Evolutionary conservation across 2,329 filamentous ascomycete genomes (phyloP).

Genomic region (Diaporthe vaccinii): DNA sequence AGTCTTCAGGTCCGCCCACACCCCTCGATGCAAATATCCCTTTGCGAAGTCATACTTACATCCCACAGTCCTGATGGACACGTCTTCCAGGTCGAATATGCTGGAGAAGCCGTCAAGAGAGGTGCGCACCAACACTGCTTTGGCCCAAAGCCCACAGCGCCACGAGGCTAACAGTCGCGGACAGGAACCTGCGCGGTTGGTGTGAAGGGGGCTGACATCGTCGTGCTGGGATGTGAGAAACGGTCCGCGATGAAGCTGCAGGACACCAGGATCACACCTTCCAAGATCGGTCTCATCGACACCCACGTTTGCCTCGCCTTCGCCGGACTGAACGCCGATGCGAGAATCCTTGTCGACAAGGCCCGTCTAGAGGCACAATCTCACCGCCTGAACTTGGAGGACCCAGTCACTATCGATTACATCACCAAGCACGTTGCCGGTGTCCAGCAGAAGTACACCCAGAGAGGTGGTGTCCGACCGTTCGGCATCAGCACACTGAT

Average conservation of each 20-base stretch:
- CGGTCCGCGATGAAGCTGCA: slow-evolving; percentile 99
- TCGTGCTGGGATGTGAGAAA: slow-evolving; percentile 98
- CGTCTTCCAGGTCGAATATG: slow-evolving; percentile 99
- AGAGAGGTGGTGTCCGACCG: slow-evolving; percentile 97
- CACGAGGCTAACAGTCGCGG: slow-evolving; percentile 34
- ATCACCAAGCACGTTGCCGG: slow-evolving; percentile 99
- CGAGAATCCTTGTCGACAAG: slow-evolving; percentile 98
- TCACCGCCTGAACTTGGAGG: slow-evolving; percentile 96
- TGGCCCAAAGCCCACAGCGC: background rate
- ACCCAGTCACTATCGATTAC: slow-evolving; percentile 98
- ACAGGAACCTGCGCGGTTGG: slow-evolving; percentile 96
- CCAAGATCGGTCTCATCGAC: slow-evolving; percentile 97
- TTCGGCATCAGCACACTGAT: slow-evolving; percentile 99
- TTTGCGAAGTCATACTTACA: slow-evolving; percentile 25
- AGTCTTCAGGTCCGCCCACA: slow-evolving; percentile 83
- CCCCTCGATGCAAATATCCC: slow-evolving; percentile 49
- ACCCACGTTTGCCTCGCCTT: slow-evolving; percentile 97
- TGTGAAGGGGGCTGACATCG: slow-evolving; percentile 94
- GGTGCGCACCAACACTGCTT: slow-evolving; percentile 65
- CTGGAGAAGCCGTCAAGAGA: slow-evolving; percentile 98
- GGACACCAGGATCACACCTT: slow-evolving; percentile 98
- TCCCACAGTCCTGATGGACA: slow-evolving; percentile 90
- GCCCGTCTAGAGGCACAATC: slow-evolving; percentile 97
- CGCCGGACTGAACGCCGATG: slow-evolving; percentile 96
- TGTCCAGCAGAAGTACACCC: slow-evolving; percentile 98